Conservation (phyloP, 2,329 filamentous ascomycete genomes). For the Aspergillus transmontanensis region DNA sequence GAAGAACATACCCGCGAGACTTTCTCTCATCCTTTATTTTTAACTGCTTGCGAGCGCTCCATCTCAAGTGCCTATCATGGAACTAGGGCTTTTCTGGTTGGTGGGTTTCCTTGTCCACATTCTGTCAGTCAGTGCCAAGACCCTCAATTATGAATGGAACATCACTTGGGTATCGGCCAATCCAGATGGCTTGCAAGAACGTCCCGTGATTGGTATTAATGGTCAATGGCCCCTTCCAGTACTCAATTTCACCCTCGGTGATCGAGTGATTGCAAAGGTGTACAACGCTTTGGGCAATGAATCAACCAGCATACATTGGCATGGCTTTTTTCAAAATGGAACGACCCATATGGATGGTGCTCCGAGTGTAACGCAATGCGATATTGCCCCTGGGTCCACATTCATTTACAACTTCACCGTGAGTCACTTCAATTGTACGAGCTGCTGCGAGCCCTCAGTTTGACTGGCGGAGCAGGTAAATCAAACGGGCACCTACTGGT, state of each 20-base stretch:
- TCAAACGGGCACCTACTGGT: constrained; percentile 62
- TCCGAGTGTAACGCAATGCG: constrained; percentile 67
- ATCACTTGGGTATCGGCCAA: constrained; percentile 32
- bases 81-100: not conserved
- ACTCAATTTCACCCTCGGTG: constrained; percentile 73
- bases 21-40: not conserved
- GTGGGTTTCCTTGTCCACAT: constrained; percentile 2
- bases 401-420: constrained; percentile 69
- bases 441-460: not conserved
- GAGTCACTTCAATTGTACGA: not conserved
- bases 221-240: constrained; percentile 73
- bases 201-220: constrained; percentile 71
- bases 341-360: constrained; percentile 76
- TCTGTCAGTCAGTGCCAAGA: not conserved
- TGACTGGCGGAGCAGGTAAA: constrained; percentile 42
- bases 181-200: constrained; percentile 54
- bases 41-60: not conserved
- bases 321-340: constrained; percentile 76
- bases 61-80: not conserved
- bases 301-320: constrained; percentile 71
- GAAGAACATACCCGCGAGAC: not conserved
- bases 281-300: constrained; percentile 67
- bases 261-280: constrained; percentile 69
- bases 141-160: constrained; percentile 4
- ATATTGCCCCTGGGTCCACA: constrained; percentile 62